Conservation (phyloP, 2,329 filamentous ascomycete species). For the Periglandula ipomoeae region DNA sequence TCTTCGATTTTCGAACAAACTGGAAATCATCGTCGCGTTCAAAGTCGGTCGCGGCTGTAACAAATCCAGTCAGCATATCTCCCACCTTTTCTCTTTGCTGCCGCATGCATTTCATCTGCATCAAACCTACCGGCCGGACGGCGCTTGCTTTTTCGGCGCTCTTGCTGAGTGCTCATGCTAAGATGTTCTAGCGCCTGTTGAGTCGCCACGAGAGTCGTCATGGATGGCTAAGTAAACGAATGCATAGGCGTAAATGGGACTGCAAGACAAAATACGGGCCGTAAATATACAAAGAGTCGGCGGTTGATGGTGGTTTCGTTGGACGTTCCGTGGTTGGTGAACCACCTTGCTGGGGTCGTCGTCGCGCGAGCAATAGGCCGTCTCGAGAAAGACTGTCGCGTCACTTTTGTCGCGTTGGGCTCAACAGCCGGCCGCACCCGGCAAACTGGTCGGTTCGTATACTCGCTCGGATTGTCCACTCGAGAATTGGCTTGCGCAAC, state of each 20-base stretch:
- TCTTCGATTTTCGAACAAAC: conserved; percentile 60
- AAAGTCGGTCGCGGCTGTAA: conserved; percentile 37
- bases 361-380: conserved; percentile 6
- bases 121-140: conserved; percentile 43
- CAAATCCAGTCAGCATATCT: neutral
- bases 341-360: conserved; percentile 8
- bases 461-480: conserved; percentile 1
- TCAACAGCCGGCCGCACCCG: conserved; percentile 5
- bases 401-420: conserved; percentile 8
- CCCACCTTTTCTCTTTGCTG: neutral
- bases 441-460: neutral
- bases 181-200: conserved; percentile 56
- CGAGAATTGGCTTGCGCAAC: neutral
- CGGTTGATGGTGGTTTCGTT: neutral
- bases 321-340: neutral
- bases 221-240: conserved; percentile 41
- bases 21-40: conserved; percentile 72
- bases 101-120: neutral
- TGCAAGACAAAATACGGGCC: neutral
- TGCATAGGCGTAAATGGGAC: conserved; percentile 4
- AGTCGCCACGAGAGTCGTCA: conserved; percentile 60
- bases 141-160: conserved; percentile 55
- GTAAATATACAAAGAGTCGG: neutral
- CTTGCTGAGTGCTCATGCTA: conserved; percentile 59
- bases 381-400: conserved; percentile 6